A percentile compares a stretch with the other conserved stretches of the same genome.
These are phyloP conservation scores for Aspergillus leporis DNA, from an alignment of 495 filamentous ascomycete genomes.

Conservation along the genomic window DNA sequence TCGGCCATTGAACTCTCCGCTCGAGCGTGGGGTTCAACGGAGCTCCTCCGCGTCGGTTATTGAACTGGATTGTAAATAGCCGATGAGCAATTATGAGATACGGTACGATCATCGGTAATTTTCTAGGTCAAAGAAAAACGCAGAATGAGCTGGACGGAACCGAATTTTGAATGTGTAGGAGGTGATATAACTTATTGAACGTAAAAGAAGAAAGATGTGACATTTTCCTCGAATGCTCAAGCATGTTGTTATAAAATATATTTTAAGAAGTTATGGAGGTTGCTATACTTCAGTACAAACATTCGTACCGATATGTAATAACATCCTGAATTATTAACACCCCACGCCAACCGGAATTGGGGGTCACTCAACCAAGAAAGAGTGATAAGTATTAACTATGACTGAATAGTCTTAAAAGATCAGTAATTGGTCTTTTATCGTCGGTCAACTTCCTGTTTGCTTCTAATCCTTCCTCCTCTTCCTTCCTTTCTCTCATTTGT, in stretches of 20 bases:
- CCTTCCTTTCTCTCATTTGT: not conserved
- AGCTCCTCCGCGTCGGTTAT: conserved; percentile 39
- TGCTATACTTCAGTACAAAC: too few species aligned
- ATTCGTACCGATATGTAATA: too few species aligned
- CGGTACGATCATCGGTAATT: not conserved
- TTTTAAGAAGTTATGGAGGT: too few species aligned
- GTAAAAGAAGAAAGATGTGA: too few species aligned
- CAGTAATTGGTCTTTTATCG: not conserved
- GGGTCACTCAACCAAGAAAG: not conserved
- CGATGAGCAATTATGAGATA: conserved; percentile 17
- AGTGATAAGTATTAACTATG: not conserved
- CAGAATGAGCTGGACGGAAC: not conserved
- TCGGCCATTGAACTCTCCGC: conserved; percentile 8
- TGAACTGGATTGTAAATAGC: conserved; percentile 33
- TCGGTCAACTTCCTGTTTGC: not conserved
- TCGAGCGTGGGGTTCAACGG: conserved; percentile 27
- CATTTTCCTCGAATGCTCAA: too few species aligned
- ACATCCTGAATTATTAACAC: not conserved
- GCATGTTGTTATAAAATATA: too few species aligned
- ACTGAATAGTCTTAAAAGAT: not conserved
- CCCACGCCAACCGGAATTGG: conserved; percentile 1
- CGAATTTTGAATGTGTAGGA: not conserved
- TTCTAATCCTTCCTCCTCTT: conserved; percentile 9
- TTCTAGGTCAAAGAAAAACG: too few species aligned
- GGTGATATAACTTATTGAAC: not conserved